Evolutionary conservation across 2,329 filamentous ascomycete genomes (phyloP).

Genomic region (Aureobasidium musti): DNA sequence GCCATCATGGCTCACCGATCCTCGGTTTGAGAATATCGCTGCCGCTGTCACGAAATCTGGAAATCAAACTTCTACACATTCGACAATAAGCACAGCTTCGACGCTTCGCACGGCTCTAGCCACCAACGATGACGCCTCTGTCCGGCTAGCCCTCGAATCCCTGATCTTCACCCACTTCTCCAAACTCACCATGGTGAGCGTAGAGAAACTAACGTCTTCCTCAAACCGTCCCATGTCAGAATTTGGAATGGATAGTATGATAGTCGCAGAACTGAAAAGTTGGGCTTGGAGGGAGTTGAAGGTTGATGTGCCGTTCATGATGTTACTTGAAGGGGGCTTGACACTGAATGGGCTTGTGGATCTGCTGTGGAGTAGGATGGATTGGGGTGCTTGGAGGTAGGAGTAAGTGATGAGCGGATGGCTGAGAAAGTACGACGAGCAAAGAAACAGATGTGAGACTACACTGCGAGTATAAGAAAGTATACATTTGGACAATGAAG

Average conservation of each 20-base stretch:
- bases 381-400: background rate
- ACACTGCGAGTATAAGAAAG: no score
- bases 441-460: no score
- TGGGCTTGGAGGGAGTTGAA: background rate
- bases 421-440: no score
- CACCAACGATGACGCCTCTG: background rate
- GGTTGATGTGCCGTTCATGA: background rate
- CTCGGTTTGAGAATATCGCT: background rate
- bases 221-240: background rate
- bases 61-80: background rate
- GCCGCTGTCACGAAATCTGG: background rate
- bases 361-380: background rate
- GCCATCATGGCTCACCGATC: background rate
- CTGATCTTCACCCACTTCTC: background rate
- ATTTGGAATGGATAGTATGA: conserved; percentile 4
- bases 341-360: background rate
- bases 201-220: background rate
- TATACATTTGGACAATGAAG: no score
- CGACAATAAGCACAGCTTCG: background rate
- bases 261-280: background rate
- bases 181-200: background rate
- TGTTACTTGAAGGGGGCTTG: background rate
- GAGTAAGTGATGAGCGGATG: no score
- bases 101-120: background rate
- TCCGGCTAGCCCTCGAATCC: background rate